Evolutionary conservation across 176 grass and related monocot genomes (phyloP), one percentile per base, ranked within the genome.

Genomic region (Triticum monococcum): DNA sequence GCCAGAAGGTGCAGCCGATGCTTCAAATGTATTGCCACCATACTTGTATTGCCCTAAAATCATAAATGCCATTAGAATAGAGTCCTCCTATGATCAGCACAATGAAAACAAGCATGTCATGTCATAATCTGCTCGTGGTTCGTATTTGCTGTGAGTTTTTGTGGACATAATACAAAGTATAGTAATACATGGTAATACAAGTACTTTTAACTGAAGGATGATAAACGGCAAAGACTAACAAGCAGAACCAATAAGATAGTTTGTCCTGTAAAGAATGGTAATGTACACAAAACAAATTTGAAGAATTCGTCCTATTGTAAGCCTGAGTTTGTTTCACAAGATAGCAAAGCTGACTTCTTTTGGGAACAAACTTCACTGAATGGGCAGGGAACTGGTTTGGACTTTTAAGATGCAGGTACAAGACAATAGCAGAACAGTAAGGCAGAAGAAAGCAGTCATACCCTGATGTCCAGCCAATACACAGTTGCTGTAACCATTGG

Each of bases 11-110:
- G 92, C 66, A 46, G 97, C 78, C 8, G 87, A 96, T 73, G 97
- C 97, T 88, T 88, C 93, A 83, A 89, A 98, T 63, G 25, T 32
- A 0, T 87, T 31, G 0, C 2, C 77, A 0, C 83, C 80, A 24
- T 98, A 98, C 22, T 91, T 91, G 83, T 98, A 98, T 85, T 84
- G 62, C 59, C 90, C 97, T 98, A 72, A 46, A 76, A 85, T 38
- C 31, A 83, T 64, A 62, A 79, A 79, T 54, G 3, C 26, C 70
- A 40, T 78, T 48, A 63, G 62, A 14, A 86, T 63, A 5, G 0
- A 71, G 40, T 72, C 52, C 14, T 72, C 52, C 14, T 60, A 80
- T 17, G 5, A 0, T 38, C 9, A 64, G 14, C 32, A 54, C 28
- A 82, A 40, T 54, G 62, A 63, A 77, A 76, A 20, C 24, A 77